A percentile compares a stretch with the other conserved stretches of the same genome.
phyloP scores from a whole-genome alignment of 257 asterid species.

The Ligustrum vulgare region DNA sequence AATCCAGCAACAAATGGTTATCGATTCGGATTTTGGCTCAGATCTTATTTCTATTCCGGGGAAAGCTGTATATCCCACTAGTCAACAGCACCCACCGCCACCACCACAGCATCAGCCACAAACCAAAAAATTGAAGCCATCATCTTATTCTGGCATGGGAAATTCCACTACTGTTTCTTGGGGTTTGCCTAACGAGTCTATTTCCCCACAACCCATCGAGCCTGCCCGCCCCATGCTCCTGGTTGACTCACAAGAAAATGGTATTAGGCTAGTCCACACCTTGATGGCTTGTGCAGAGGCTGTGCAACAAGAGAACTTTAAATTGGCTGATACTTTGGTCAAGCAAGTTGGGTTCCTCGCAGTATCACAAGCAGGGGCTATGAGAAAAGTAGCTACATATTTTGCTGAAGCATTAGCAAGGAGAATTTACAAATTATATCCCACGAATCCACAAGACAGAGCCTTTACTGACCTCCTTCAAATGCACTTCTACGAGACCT shows the following conservation, averaged over 20 bases:
- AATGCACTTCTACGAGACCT: slow-evolving; percentile 83
- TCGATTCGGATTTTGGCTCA: slow-evolving; percentile 61
- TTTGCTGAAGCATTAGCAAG: slow-evolving; percentile 81
- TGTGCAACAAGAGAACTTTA: slow-evolving; percentile 59
- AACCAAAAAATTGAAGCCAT: slow-evolving; percentile 43
- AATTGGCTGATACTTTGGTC: slow-evolving; percentile 68
- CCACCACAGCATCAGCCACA: slow-evolving; percentile 36
- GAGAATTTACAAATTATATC: slow-evolving; percentile 57
- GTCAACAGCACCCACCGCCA: slow-evolving; percentile 7
- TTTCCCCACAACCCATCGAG: slow-evolving; percentile 28
- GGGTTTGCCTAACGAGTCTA: slow-evolving; percentile 20
- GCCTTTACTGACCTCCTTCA: slow-evolving; percentile 66
- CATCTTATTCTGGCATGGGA: slow-evolving; percentile 14
- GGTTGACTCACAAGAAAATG: slow-evolving; percentile 85
- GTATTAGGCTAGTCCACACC: slow-evolving; percentile 73
- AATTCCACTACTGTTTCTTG: neutral
- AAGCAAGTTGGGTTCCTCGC: slow-evolving; percentile 72
- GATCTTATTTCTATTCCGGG: slow-evolving; percentile 89
- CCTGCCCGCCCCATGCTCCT: slow-evolving; percentile 54
- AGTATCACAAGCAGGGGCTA: slow-evolving; percentile 78
- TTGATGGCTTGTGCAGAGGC: slow-evolving; percentile 93
- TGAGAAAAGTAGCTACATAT: slow-evolving; percentile 86
- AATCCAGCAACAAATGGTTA: slow-evolving; percentile 16
- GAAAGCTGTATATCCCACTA: slow-evolving; percentile 35
- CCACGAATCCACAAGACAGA: slow-evolving; percentile 49